phyloP scores from a whole-genome alignment of 2,329 filamentous ascomycete genomes.

The Alternaria sp. region DNA sequence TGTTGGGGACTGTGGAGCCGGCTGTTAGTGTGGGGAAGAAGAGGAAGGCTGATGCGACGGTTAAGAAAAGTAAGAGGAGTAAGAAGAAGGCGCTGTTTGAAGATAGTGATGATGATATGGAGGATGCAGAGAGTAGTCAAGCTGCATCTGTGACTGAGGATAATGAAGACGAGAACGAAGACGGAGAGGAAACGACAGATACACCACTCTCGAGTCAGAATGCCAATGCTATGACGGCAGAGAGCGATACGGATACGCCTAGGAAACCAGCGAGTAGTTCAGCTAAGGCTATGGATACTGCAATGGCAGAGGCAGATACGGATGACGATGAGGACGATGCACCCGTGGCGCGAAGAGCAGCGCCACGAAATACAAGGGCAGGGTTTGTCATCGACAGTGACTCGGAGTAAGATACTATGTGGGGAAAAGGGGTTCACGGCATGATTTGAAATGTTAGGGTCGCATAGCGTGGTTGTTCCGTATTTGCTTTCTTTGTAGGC shows the following conservation, averaged over 20 bases:
- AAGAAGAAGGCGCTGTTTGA: conserved; percentile 45
- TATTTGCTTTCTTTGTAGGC: not conserved
- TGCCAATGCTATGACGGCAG: conserved; percentile 16
- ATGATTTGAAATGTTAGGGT: not conserved
- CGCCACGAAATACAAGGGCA: conserved; percentile 50
- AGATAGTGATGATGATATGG: conserved; percentile 38
- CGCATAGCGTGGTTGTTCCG: not conserved
- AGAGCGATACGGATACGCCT: conserved; percentile 26
- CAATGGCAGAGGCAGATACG: conserved; percentile 37
- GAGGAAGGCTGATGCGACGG: conserved; percentile 40
- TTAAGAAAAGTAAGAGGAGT: conserved; percentile 39
- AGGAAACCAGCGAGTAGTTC: conserved; percentile 6
- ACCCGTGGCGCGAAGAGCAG: conserved; percentile 44
- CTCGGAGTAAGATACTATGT: conserved; percentile 41
- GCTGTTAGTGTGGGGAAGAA: conserved; percentile 36
- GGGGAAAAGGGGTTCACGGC: too few relatives aligned
- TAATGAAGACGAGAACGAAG: conserved; percentile 32
- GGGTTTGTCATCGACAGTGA: conserved; percentile 58
- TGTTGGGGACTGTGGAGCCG: conserved; percentile 53
- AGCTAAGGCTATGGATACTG: conserved; percentile 27
- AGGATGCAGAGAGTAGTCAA: conserved; percentile 36
- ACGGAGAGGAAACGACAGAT: conserved; percentile 49
- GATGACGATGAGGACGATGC: conserved; percentile 54
- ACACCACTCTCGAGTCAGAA: conserved; percentile 53
- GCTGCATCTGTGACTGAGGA: conserved; percentile 36